phyloP scores from a whole-genome alignment of 2,329 filamentous ascomycete genomes.

The Septoria petroselini region DNA sequence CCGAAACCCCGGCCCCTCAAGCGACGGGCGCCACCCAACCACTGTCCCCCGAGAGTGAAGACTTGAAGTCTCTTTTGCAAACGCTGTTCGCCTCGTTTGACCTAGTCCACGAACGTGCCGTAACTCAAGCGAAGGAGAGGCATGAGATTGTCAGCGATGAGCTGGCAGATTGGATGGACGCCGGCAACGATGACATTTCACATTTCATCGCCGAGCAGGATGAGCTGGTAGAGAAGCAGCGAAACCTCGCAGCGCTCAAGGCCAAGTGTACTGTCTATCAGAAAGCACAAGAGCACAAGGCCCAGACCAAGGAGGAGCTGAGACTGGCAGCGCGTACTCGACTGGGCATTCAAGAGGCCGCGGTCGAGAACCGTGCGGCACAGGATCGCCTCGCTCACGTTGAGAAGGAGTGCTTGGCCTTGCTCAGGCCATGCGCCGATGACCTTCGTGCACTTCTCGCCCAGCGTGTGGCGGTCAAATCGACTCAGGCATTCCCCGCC shows the following conservation, averaged over 20 bases:
- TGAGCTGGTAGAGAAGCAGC: conserved; percentile 20
- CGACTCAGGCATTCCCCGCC: conserved; percentile 29
- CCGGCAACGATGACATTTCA: conserved; percentile 22
- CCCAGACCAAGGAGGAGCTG: conserved; percentile 25
- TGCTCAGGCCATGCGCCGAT: conserved; percentile 27
- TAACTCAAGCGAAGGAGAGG: conserved; percentile 19
- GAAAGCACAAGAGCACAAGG: conserved; percentile 26
- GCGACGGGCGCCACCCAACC: conserved; percentile 19
- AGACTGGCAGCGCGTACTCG: conserved; percentile 26
- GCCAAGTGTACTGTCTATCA: conserved; percentile 22
- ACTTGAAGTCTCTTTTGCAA: conserved; percentile 13
- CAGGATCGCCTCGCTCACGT: conserved; percentile 27
- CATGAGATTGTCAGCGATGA: conserved; percentile 26
- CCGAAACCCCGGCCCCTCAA: conserved; percentile 11
- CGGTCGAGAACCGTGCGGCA: conserved; percentile 29
- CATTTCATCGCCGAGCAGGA: conserved; percentile 24
- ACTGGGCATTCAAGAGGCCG: conserved; percentile 23
- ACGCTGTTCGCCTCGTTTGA: conserved; percentile 28
- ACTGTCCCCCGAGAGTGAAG: conserved; percentile 14
- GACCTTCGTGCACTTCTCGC: conserved; percentile 25
- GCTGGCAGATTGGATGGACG: conserved; percentile 25
- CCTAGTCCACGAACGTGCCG: conserved; percentile 17
- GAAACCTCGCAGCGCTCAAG: conserved; percentile 23
- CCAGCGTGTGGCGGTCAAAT: conserved; percentile 30
- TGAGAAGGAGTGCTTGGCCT: conserved; percentile 29